Evolutionary conservation across 352 stramenopile genomes (phyloP).

Genomic region (Aphanomyces invadans): DNA sequence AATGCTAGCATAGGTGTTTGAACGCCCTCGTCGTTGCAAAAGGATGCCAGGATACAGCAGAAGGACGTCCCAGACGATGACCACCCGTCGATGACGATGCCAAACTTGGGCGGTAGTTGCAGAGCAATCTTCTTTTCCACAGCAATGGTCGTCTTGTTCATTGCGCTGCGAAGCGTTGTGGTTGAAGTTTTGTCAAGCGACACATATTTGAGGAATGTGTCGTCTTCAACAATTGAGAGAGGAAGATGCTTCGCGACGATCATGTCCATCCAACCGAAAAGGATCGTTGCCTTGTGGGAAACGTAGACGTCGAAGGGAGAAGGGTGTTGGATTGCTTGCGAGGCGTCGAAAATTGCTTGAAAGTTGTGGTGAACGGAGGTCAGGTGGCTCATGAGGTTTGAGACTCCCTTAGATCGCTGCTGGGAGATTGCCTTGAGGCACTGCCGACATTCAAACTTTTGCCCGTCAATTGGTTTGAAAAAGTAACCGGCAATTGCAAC

Average conservation of each 20-base stretch:
- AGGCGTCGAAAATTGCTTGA: no score
- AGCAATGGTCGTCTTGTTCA: not conserved
- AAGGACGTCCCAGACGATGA: not conserved
- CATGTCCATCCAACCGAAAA: not conserved
- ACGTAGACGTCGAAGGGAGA: not conserved
- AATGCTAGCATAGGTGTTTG: not conserved
- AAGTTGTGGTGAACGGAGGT: not conserved
- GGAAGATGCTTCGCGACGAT: not conserved
- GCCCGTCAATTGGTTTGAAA: no score
- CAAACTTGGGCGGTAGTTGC: not conserved
- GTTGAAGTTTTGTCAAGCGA: not conserved
- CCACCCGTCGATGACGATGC: not conserved
- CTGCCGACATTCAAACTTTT: not conserved
- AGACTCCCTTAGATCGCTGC: not conserved
- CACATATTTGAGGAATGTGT: not conserved
- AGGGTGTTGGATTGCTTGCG: not conserved
- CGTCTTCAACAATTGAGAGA: constrained; percentile 1
- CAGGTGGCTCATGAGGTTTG: not conserved
- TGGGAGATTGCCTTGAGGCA: not conserved
- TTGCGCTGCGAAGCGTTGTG: not conserved
- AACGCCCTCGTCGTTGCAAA: not conserved
- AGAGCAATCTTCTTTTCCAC: not conserved
- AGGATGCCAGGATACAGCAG: not conserved
- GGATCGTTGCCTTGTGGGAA: not conserved
- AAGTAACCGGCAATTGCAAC: no score